A percentile compares a stretch with the other conserved stretches of the same genome.
phyloP scores from a whole-genome alignment of 2,329 filamentous ascomycete species.

The Hirsutella thompsonii region DNA sequence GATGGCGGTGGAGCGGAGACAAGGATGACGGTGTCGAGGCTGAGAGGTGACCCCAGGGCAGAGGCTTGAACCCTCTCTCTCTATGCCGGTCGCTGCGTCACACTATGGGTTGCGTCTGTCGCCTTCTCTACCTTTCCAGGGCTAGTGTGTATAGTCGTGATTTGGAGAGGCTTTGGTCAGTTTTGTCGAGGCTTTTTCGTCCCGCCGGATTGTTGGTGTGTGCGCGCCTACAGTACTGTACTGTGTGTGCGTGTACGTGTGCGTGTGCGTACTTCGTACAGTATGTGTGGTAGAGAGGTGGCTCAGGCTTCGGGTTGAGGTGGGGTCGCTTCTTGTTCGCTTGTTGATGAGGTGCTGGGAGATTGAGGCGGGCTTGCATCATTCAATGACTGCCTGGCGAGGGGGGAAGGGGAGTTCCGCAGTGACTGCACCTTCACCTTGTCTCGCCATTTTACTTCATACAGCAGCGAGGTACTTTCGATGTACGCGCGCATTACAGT shows the following conservation, averaged over 20 bases:
- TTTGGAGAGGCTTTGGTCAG: not conserved
- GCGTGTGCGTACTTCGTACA: no score
- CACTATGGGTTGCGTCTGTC: not conserved
- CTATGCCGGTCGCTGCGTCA: constrained; percentile 1
- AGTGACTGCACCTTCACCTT: not conserved
- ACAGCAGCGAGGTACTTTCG: no score
- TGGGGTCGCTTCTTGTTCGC: constrained; percentile 2
- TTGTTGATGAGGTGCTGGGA: not conserved
- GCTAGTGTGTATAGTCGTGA: not conserved
- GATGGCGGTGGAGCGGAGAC: not conserved
- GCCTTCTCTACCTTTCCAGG: not conserved
- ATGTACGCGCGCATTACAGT: no score
- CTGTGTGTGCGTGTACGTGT: no score
- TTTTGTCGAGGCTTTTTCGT: no score
- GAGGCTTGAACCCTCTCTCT: not conserved
- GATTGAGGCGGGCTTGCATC: not conserved
- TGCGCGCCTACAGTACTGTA: no score
- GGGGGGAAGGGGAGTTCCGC: not conserved
- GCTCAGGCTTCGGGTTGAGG: not conserved
- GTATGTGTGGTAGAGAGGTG: no score
- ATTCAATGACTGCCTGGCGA: constrained; percentile 1
- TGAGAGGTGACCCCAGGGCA: not conserved
- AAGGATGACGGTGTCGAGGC: constrained; percentile 1
- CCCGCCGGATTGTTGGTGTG: no score
- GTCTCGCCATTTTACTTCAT: no score